These are phyloP conservation scores for Hyphopichia burtonii DNA, from an alignment of 1,139 yeast genomes.

Conservation along the genomic window DNA sequence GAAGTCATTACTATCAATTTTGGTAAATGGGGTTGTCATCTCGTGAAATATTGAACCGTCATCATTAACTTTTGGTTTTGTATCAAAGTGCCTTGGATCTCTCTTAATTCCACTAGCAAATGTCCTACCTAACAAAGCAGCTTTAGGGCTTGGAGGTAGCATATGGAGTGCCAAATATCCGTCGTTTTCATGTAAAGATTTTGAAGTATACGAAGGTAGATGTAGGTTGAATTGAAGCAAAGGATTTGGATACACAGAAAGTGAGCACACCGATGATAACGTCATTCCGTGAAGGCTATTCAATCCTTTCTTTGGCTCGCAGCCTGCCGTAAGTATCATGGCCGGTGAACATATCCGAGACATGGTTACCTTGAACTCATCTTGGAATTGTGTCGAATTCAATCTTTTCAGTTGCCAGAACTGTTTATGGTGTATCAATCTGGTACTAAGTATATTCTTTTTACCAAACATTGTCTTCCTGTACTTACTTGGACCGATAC, in stretches of 20 bases:
- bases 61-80: conserved; percentile 8
- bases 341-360: conserved; percentile 43
- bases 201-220: conserved; percentile 76
- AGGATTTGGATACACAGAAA: conserved; percentile 72
- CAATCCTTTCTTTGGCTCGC: not conserved
- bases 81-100: conserved; percentile 9
- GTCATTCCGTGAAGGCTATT: conserved; percentile 68
- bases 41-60: conserved; percentile 46
- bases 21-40: conserved; percentile 51
- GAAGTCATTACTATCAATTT: conserved; percentile 14
- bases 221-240: conserved; percentile 79
- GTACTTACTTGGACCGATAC: too few species aligned
- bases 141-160: conserved; percentile 53
- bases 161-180: conserved; percentile 69
- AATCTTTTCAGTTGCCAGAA: not conserved
- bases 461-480: too few species aligned
- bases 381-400: conserved; percentile 7
- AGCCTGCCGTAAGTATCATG: conserved; percentile 39
- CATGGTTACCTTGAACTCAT: conserved; percentile 35
- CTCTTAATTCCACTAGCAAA: conserved; percentile 60
- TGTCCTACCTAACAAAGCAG: conserved; percentile 54
- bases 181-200: conserved; percentile 52
- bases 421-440: not conserved
- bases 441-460: too few species aligned
- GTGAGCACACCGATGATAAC: conserved; percentile 74